Evolutionary conservation across 352 stramenopile genomes (phyloP), one percentile per base, ranked within the genome.

Genomic region (Stephanocyclus meneghinianus): DNA sequence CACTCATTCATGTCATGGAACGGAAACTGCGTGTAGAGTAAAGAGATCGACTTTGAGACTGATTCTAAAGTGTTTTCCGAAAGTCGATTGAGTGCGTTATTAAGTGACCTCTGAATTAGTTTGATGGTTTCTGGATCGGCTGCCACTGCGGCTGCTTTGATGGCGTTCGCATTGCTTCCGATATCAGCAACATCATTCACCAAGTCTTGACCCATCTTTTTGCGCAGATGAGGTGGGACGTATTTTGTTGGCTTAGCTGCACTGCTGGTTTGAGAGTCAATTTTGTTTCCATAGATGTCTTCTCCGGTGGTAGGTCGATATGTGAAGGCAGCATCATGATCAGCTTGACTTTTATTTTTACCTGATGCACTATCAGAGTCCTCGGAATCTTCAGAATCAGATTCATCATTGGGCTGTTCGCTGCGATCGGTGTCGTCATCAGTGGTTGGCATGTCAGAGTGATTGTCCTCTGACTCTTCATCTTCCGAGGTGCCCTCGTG

Each of bases 271-370:
- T 9, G 56, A 13, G 75, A 61, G 32, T 84, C 70, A 55, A 88
- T 76, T 47, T 69, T 81, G 26, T 92, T 89, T 61, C 89, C 89
- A 57, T 93, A 93, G 55, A 93, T 92, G 69, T 93, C 87, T 87
- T 93, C 83, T 16, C 89, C 89, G 11, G 55, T 53, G 16, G 67
- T 65, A 29, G 89, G 89, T 74, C 56, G 64, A 57, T 93, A 93
- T 9, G 85, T 92, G 65, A 89, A 71, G 26, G 71, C 57, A 45
- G 74, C 62, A 66, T 90, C 79, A 57, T 92, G 86, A 75, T 93
- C 88, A 18, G 57, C 70, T 29, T 63, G 53, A 51, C 37, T 65
- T 5, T 45, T 51, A 11, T 66, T 53, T 1, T 42, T 57, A 57
- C 53, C 45, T 15, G 37, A 64, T 45, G 50, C 73, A 56, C 66